Evolutionary conservation across 75 land plant species (phyloP).

Genomic region (Gnetum montanum): DNA sequence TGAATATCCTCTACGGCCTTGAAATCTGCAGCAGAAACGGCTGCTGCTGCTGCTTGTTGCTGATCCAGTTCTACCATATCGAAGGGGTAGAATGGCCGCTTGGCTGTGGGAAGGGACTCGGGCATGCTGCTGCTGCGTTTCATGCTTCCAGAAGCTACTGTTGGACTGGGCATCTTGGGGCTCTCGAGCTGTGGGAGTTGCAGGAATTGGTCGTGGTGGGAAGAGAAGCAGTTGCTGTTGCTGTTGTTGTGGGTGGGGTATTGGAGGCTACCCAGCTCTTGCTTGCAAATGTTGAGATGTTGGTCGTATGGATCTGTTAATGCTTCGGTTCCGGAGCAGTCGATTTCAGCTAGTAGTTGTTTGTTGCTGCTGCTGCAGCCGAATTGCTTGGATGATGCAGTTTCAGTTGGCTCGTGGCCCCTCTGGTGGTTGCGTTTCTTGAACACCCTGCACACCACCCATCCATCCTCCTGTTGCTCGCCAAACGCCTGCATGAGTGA

Average conservation of each 20-base stretch:
- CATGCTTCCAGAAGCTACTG: background rate
- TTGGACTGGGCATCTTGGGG: conserved; percentile 14
- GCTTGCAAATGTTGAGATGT: conserved; percentile 5
- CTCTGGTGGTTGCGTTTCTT: conserved; percentile 54
- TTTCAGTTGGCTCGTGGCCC: conserved; percentile 8
- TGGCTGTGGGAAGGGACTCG: background rate
- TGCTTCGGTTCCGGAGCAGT: background rate
- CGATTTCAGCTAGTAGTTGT: background rate
- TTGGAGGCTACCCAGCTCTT: conserved; percentile 6
- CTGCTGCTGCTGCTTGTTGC: too few species aligned
- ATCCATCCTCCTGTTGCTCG: conserved; percentile 56
- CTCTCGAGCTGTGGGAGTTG: conserved; percentile 51
- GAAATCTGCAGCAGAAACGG: background rate
- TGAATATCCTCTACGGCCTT: background rate
- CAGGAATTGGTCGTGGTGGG: conserved; percentile 21
- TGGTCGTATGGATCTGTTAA: background rate
- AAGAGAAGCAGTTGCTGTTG: conserved; percentile 8
- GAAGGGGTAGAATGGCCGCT: too few species aligned
- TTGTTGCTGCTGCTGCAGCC: conserved; percentile 1
- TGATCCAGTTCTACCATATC: conserved; percentile 6
- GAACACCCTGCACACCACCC: conserved; percentile 82
- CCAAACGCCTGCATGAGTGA: conserved; percentile 9
- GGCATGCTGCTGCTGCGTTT: background rate
- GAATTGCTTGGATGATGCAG: conserved; percentile 10
- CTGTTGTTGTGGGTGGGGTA: conserved; percentile 10